These are phyloP conservation scores for Haematococcus sp. DNA, from an alignment of 139 green algal genomes.

Conservation along the genomic window DNA sequence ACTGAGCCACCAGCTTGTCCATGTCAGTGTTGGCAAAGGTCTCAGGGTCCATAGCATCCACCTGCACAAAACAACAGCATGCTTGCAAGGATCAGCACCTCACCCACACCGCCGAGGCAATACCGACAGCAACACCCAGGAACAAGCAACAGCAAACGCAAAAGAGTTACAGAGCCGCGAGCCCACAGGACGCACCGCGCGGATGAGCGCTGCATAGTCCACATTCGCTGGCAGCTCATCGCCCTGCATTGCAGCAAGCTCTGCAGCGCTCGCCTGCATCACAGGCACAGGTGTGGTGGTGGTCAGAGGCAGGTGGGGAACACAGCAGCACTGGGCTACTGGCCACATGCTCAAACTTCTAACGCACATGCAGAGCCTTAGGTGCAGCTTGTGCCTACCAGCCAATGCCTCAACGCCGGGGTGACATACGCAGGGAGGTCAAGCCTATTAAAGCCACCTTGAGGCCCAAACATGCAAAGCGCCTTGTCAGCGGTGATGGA, in stretches of 20 bases:
- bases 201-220: constrained; percentile 51
- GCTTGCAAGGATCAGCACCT: not conserved
- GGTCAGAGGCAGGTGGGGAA: no score
- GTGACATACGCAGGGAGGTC: not conserved
- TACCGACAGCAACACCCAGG: no score
- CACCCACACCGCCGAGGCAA: no score
- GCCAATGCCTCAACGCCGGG: not conserved
- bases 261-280: constrained; percentile 11
- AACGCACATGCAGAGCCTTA: not conserved
- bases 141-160: no score
- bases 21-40: constrained; percentile 45
- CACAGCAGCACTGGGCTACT: not conserved
- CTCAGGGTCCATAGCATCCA: constrained; percentile 40
- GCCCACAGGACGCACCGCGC: not conserved
- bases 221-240: constrained; percentile 19
- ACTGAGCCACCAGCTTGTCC: constrained; percentile 38
- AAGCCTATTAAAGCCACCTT: not conserved
- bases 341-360: not conserved
- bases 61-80: constrained; percentile 10
- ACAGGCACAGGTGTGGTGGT: not conserved
- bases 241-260: not conserved
- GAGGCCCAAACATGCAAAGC: no score
- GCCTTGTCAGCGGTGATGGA: no score
- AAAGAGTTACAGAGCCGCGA: no score
- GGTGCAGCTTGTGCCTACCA: not conserved